These are phyloP conservation scores for Trichoderma hamatum DNA, from an alignment of 2,329 filamentous ascomycete genomes.

Conservation along the genomic window DNA sequence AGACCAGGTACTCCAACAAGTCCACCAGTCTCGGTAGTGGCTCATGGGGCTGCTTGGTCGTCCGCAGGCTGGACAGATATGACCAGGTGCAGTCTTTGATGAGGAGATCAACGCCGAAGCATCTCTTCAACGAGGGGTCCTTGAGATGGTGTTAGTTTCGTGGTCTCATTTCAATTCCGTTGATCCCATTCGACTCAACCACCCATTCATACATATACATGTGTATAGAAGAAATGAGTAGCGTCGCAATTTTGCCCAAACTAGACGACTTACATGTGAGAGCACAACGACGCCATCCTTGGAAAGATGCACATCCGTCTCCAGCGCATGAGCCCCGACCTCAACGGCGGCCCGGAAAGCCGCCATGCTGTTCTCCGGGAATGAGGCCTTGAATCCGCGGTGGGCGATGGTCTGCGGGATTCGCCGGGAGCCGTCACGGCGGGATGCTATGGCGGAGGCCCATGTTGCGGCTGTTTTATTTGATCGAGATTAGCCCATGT, in stretches of 20 bases:
- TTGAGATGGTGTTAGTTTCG: slow-evolving; percentile 39
- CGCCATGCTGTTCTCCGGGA: slow-evolving; percentile 83
- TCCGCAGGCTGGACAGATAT: slow-evolving; percentile 69
- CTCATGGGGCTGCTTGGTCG: slow-evolving; percentile 67
- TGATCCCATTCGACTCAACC: not conserved
- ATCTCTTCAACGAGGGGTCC: slow-evolving; percentile 77
- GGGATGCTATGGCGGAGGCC: slow-evolving; percentile 39
- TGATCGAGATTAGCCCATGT: not conserved
- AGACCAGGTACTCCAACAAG: slow-evolving; percentile 70
- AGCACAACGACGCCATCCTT: slow-evolving; percentile 83
- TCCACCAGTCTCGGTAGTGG: slow-evolving; percentile 75
- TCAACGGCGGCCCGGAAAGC: slow-evolving; percentile 75
- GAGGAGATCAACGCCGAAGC: slow-evolving; percentile 74
- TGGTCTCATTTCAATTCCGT: not conserved
- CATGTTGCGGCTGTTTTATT: slow-evolving; percentile 37
- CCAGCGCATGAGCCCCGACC: slow-evolving; percentile 77
- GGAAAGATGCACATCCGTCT: slow-evolving; percentile 85
- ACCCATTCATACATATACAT: not conserved
- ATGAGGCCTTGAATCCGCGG: slow-evolving; percentile 74
- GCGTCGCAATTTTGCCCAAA: too few species aligned
- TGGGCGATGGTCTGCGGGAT: slow-evolving; percentile 77
- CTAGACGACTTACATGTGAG: slow-evolving; percentile 64
- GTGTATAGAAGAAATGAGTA: too few species aligned
- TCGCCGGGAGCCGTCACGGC: slow-evolving; percentile 33
- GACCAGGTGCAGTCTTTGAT: slow-evolving; percentile 78